Base-by-base conservation (phyloP, 2,329 filamentous ascomycete species). In the Xylariales sp. region DNA sequence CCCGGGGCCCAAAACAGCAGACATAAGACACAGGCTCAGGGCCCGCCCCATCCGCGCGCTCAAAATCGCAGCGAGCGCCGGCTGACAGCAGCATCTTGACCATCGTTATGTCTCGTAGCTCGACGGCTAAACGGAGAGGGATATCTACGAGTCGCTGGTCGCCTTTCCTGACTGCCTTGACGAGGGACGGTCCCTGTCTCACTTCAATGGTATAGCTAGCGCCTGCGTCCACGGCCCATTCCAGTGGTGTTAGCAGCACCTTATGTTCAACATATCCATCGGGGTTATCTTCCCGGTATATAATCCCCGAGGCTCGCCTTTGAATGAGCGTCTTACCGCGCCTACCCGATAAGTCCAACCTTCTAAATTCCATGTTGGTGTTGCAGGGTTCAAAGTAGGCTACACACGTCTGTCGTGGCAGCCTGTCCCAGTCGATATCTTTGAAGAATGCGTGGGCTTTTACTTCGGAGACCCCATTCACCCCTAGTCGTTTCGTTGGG, bases 91-190 rank as follows among this genome's bases (percentile, higher is more conserved):
- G 18, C 18, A 10, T 32, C 28, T 50, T 50, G 28, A 50, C 48
- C 12, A 50, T 50, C 28, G 28, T 10, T 32, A 2, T 16, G 10
- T 50, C 48, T 5, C 5, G 23, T 50, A 50, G 5, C 48, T 10
- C 48, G 1, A 32, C 45, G 4, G 45, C 56, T 16, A 5, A 5
- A 3, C 54, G 5, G 1, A 59, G 45, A 39, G 56, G 32, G 8
- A 59, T 49, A 2, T 41, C 32, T 7, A 59, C 56, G 5, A 59
- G 56, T 39, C n/a, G 30, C 45, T 59, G 56, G n/a, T 59, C n/a
- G 45, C 56, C n/a, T 59, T 49, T 59, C n/a, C 56, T 59, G 30
- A 59, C 43, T 41, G 56, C 45, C 28, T 59, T 59, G 1, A 59
- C 43, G 16, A 59, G 32, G 1, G 43, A 3, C 0, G 56, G 56